Evolutionary conservation across 1,284 basidiomycete species (phyloP).

Genomic region (Malassezia yamatoensis): DNA sequence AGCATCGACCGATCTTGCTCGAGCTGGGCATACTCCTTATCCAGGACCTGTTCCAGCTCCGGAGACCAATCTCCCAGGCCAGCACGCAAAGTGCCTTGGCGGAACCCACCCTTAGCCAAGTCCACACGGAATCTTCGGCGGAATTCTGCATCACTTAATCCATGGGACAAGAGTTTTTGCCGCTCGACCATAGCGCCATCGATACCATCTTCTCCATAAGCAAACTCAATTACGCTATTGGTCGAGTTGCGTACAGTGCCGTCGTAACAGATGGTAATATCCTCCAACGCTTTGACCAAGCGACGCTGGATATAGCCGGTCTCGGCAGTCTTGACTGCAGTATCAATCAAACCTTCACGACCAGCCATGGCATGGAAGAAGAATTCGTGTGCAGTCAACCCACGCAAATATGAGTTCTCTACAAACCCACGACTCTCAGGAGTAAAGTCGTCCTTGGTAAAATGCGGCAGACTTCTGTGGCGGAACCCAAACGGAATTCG

Average conservation of each 20-base stretch:
- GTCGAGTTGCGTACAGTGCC: conserved; percentile 90
- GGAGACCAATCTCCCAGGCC: conserved; percentile 85
- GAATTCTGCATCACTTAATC: conserved; percentile 71
- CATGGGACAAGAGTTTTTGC: conserved; percentile 81
- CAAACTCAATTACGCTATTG: conserved; percentile 70
- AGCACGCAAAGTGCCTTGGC: conserved; percentile 68
- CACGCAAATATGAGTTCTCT: conserved; percentile 97
- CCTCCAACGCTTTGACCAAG: conserved; percentile 93
- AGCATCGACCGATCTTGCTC: conserved; percentile 65
- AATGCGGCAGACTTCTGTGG: conserved; percentile 90
- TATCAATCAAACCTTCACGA: conserved; percentile 97
- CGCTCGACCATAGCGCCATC: conserved; percentile 95
- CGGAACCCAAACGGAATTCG: conserved; percentile 97
- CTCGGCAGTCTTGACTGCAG: conserved; percentile 98
- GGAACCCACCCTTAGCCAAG: conserved; percentile 55
- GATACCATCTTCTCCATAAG: conserved; percentile 98
- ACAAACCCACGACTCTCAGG: conserved; percentile 98
- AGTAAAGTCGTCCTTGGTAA: conserved; percentile 97
- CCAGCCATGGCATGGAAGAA: conserved; percentile 99
- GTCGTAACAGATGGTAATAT: conserved; percentile 94
- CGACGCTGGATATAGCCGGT: conserved; percentile 98
- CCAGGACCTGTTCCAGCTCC: conserved; percentile 70
- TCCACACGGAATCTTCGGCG: conserved; percentile 85
- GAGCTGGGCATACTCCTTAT: conserved; percentile 75
- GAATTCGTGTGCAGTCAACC: conserved; percentile 94